A percentile compares a stretch with the other conserved stretches of the same genome.
phyloP scores from a whole-genome alignment of 2,329 filamentous ascomycete genomes.

The Aspergillus texensis region DNA sequence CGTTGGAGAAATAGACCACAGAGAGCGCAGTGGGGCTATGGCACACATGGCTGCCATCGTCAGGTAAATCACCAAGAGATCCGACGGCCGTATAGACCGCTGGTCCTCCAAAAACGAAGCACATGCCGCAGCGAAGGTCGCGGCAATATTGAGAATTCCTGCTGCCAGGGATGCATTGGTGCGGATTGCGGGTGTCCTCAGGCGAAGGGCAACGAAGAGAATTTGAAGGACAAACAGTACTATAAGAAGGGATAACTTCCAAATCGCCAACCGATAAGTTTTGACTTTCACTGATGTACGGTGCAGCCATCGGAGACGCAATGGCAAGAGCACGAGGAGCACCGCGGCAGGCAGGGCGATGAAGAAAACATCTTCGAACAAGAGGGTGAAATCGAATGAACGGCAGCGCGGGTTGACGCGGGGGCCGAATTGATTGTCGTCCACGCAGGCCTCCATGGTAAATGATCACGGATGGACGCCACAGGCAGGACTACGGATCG shows the following conservation, averaged over 20 bases:
- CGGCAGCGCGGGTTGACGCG: slow-evolving; percentile 9
- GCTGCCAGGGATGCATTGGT: background rate
- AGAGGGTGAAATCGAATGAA: slow-evolving; percentile 36
- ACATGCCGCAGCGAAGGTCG: background rate
- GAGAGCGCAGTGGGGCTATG: background rate
- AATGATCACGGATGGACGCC: no score
- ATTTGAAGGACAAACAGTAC: background rate
- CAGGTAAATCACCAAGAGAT: slow-evolving; percentile 43
- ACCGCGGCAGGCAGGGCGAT: slow-evolving; percentile 24
- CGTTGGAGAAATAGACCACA: background rate
- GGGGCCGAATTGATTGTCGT: background rate
- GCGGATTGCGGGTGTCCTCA: background rate
- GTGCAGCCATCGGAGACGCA: slow-evolving; percentile 23
- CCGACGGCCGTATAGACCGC: slow-evolving; percentile 29
- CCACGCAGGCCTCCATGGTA: background rate
- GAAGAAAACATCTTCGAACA: slow-evolving; percentile 36
- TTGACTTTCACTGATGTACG: slow-evolving; percentile 11
- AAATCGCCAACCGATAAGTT: background rate
- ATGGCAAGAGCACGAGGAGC: slow-evolving; percentile 20
- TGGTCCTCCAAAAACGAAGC: slow-evolving; percentile 26
- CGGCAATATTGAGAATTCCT: background rate
- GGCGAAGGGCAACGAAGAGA: background rate
- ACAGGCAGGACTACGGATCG: background rate
- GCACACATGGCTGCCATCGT: background rate
- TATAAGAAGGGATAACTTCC: background rate